Conservation (phyloP, 2,329 filamentous ascomycete genomes). For the Trichoderma semiorbis region DNA sequence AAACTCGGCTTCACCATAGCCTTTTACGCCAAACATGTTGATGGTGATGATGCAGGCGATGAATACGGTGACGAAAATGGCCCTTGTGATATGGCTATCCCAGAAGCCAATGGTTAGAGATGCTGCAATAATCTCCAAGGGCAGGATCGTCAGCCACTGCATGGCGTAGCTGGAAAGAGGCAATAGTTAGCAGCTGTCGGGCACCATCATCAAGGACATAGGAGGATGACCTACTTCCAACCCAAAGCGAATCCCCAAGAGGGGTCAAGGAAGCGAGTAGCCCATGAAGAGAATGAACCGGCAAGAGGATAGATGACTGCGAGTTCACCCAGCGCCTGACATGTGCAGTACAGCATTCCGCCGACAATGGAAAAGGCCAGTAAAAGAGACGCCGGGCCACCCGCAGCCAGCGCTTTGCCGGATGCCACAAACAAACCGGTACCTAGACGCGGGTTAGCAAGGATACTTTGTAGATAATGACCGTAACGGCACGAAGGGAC, state of each 20-base stretch:
- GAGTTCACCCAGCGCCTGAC: constrained; percentile 88
- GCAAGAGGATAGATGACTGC: constrained; percentile 87
- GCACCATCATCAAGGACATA: neutral
- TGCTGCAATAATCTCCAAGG: constrained; percentile 82
- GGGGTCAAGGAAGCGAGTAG: constrained; percentile 86
- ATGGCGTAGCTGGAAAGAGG: constrained; percentile 63
- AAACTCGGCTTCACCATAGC: constrained; percentile 88
- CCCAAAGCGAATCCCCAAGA: constrained; percentile 96
- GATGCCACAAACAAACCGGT: constrained; percentile 87
- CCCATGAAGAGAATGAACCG: constrained; percentile 88
- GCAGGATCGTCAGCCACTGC: constrained; percentile 81
- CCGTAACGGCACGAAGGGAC: neutral
- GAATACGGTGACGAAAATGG: constrained; percentile 81
- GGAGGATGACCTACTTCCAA: constrained; percentile 65
- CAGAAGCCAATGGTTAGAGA: constrained; percentile 82
- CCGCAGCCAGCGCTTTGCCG: constrained; percentile 64
- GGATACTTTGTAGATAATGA: neutral
- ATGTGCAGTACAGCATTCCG: constrained; percentile 85
- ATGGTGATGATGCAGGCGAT: constrained; percentile 71
- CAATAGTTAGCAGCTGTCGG: constrained; percentile 2
- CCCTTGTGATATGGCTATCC: constrained; percentile 61
- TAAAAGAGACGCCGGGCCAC: constrained; percentile 74
- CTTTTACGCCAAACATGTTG: constrained; percentile 84
- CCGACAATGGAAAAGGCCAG: constrained; percentile 79
- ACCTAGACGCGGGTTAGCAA: constrained; percentile 40